Conservation (phyloP, 2,329 filamentous ascomycete genomes). For the Talaromyces funiculosus region DNA sequence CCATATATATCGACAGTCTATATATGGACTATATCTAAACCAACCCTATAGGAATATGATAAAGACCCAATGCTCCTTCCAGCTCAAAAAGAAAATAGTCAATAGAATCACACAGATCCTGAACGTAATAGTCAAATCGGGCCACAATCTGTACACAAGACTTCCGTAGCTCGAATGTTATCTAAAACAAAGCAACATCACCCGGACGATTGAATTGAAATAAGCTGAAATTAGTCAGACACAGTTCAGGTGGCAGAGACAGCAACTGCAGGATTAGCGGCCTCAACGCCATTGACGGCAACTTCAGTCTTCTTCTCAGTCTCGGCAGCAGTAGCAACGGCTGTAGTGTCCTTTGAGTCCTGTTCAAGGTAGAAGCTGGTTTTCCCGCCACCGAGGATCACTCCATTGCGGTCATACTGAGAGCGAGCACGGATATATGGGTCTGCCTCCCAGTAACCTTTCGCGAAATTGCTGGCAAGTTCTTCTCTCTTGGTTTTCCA, state of each 20-base stretch:
- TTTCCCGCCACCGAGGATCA: conserved; percentile 62
- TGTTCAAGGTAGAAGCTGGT: conserved; percentile 62
- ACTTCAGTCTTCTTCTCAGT: not conserved
- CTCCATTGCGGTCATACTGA: conserved; percentile 75
- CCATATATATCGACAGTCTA: not conserved
- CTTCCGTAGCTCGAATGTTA: not conserved
- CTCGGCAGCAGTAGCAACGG: not conserved
- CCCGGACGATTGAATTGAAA: not conserved
- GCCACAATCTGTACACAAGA: not conserved
- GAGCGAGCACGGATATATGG: conserved; percentile 77
- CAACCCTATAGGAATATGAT: not conserved
- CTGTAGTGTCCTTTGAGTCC: not conserved
- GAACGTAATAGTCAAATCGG: not conserved
- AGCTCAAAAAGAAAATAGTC: not conserved
- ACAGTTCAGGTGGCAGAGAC: not conserved
- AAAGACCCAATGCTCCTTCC: not conserved
- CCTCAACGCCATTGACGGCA: not conserved
- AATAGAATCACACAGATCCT: not conserved
- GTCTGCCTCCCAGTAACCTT: conserved; percentile 85
- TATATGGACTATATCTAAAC: not conserved
- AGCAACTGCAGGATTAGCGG: conserved; percentile 3
- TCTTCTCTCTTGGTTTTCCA: conserved; percentile 55
- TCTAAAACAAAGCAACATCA: not conserved
- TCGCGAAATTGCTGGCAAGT: conserved; percentile 58
- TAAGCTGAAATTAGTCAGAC: not conserved